phyloP scores from a whole-genome alignment of 2,329 filamentous ascomycete genomes.

The Fusarium fujikuroi region DNA sequence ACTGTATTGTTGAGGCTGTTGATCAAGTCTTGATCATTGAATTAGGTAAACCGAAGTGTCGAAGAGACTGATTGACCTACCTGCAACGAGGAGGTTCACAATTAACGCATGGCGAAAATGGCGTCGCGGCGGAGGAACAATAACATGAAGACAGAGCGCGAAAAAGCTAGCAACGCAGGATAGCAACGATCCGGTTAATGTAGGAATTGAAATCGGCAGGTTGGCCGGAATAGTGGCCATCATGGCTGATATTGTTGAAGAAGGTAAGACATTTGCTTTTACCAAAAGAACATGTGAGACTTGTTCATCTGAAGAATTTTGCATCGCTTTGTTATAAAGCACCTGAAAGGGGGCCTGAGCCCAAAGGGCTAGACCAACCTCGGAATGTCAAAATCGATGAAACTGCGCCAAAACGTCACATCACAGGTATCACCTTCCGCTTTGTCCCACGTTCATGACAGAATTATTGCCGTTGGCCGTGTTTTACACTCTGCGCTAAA shows the following conservation, averaged over 20 bases:
- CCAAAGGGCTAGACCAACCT: not conserved
- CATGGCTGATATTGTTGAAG: not conserved
- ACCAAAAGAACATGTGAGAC: not conserved
- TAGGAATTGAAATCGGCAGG: not conserved
- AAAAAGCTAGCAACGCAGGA: not conserved
- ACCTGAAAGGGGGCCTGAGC: not conserved
- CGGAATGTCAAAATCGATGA: not conserved
- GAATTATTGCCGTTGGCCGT: not conserved
- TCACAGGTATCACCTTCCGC: not conserved
- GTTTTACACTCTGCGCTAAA: not conserved
- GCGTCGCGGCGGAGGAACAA: not conserved
- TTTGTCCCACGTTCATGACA: not conserved
- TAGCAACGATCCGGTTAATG: not conserved
- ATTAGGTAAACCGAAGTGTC: not conserved
- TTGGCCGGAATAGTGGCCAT: not conserved
- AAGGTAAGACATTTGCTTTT: not conserved
- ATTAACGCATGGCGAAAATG: not conserved
- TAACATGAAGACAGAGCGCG: not conserved
- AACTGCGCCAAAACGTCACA: not conserved
- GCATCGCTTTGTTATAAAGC: not conserved
- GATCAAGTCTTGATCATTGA: not conserved
- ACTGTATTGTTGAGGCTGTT: not conserved
- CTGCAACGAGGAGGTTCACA: slow-evolving; percentile 4
- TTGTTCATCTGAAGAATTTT: not conserved
- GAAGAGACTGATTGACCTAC: not conserved